A percentile compares a stretch with the other conserved stretches of the same genome.
These are phyloP conservation scores for Fragaria vesca DNA, from an alignment of 306 rosid species.

Conservation along the genomic window DNA sequence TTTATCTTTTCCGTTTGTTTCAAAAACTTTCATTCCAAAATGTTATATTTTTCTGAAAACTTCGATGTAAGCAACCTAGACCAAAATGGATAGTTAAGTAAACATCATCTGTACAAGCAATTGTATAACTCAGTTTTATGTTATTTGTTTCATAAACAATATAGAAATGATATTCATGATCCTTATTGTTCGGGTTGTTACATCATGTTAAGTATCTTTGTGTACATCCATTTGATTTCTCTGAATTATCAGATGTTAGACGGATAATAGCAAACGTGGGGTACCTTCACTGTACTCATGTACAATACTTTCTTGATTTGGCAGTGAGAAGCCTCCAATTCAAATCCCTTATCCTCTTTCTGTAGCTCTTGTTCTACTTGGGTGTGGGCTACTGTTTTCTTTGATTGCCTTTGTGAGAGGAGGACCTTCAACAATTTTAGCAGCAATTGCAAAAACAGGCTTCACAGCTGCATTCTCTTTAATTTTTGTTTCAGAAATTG, in stretches of 20 bases:
- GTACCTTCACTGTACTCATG: constrained; percentile 28
- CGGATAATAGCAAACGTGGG: background rate
- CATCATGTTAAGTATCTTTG: constrained; percentile 1
- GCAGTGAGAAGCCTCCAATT: constrained; percentile 71
- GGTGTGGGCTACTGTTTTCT: constrained; percentile 73
- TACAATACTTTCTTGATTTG: constrained; percentile 33
- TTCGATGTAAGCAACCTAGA: background rate
- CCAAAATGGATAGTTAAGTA: background rate
- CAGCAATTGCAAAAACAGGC: constrained; percentile 88
- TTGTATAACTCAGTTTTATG: background rate
- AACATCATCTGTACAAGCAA: background rate
- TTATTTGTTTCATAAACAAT: background rate
- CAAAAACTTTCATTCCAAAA: background rate
- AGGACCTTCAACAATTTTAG: constrained; percentile 70
- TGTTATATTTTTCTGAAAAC: background rate
- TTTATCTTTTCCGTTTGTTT: background rate
- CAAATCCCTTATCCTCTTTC: constrained; percentile 66
- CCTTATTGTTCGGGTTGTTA: background rate
- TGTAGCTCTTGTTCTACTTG: constrained; percentile 69
- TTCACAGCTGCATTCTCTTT: constrained; percentile 94
- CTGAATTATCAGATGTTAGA: background rate
- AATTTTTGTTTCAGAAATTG: constrained; percentile 96
- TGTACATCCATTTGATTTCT: constrained; percentile 15
- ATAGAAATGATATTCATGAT: background rate
- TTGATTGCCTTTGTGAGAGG: constrained; percentile 84